phyloP scores from a whole-genome alignment of 345 rosid species.

The Eutrema heterophyllum region DNA sequence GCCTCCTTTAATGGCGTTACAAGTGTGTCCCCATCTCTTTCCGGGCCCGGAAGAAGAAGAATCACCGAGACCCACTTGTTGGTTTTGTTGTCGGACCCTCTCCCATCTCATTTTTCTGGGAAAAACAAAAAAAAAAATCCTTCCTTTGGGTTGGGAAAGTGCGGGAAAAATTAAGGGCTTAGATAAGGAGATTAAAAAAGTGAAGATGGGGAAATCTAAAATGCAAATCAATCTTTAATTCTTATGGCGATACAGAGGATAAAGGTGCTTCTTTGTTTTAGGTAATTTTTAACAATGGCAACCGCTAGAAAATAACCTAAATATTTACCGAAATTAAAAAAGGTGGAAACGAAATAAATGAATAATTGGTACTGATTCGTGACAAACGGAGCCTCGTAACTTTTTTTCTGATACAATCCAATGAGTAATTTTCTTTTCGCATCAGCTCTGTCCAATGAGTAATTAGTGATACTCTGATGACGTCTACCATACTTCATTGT shows the following conservation, averaged over 20 bases:
- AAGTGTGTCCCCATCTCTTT: conserved; percentile 96
- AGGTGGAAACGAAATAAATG: not conserved
- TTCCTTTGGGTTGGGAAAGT: conserved; percentile 21
- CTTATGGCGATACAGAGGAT: conserved; percentile 29
- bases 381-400: not conserved
- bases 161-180: conserved; percentile 27
- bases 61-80: conserved; percentile 26
- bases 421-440: not conserved
- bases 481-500: not conserved
- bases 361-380: not conserved
- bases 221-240: conserved; percentile 6
- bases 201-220: not conserved
- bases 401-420: not conserved
- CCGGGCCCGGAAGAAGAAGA: conserved; percentile 57
- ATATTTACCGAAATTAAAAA: not conserved
- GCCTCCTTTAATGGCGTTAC: conserved; percentile 86
- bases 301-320: not conserved
- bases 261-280: conserved; percentile 18
- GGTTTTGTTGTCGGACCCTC: conserved; percentile 30
- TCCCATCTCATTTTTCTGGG: conserved; percentile 68
- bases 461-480: not conserved
- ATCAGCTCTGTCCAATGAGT: not conserved
- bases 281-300: not conserved
- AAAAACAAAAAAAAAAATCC: not conserved
- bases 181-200: conserved; percentile 13